Evolutionary conservation across 1,284 basidiomycete species (phyloP), one percentile per base, ranked within the genome.

Genomic region (Puccinia novopanici): DNA sequence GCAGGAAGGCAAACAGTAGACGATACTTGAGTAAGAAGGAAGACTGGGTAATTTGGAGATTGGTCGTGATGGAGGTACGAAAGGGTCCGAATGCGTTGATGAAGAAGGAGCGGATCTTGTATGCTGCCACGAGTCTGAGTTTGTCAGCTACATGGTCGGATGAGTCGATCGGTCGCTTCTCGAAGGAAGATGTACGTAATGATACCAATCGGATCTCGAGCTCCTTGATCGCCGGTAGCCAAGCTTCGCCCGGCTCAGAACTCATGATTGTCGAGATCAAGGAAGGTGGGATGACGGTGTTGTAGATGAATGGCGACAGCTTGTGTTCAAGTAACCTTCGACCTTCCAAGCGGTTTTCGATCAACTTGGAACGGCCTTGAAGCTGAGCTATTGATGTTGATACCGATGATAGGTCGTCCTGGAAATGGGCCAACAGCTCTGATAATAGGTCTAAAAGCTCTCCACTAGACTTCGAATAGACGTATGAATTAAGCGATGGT

Each of bases 371-470:
- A 54, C 93, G 90, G 82, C 90, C 89, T 85, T 99, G 96, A 34
- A 99, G 89, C 82, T 96, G 92, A 0, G 93, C 92, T 85, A 99
- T 97, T 85, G 99, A 95, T 0, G 93, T 92, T 2, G 96, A 98
- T 5, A 98, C 95, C 1, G 92, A 91, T 3, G 92, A 92, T 6
- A 99, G 89, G 86, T 99, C 95, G 83, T 89, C 91, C 86, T 98
- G 95, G 84, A 99, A 99, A 0, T 93, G 96, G 1, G 94, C 67
- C 34, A 79, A 48, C 15, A 79, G 70, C 19, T 57, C 65, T 30
- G 76, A 70, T 52, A 79, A 42, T 12, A 48, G 52, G 15, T 61
- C 54, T 19, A 79, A 50, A 55, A 55, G 54, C 27, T 71, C 34
- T 45, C 45, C 65, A 61, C 65, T 70, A 37, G 76, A 57, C 76